A percentile compares a stretch with the other conserved stretches of the same genome.
Conservation (phyloP, 768 basidiomycete species). For the Lentinula sp. region DNA sequence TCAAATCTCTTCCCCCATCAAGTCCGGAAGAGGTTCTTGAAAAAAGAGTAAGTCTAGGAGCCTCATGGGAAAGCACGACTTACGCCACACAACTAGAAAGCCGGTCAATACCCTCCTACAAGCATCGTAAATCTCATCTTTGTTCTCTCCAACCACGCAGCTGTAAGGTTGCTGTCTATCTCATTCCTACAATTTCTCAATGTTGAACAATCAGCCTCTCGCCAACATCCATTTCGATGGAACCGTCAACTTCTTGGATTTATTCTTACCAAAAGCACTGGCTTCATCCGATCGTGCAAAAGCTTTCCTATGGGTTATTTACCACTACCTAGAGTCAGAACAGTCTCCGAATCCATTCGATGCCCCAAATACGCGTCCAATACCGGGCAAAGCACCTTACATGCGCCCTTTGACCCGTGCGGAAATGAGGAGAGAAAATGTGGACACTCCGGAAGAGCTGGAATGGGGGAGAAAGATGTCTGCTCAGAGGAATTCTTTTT, state of each 20-base stretch:
- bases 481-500: constrained; percentile 60
- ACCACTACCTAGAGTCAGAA: constrained; percentile 71
- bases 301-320: constrained; percentile 81
- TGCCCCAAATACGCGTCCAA: constrained; percentile 50
- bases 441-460: constrained; percentile 73
- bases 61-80: constrained; percentile 1
- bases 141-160: constrained; percentile 72
- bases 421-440: constrained; percentile 62
- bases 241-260: constrained; percentile 70
- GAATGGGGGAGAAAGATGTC: constrained; percentile 78
- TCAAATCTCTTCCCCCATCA: constrained; percentile 58
- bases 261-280: constrained; percentile 74
- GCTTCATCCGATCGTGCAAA: constrained; percentile 68
- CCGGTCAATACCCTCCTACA: constrained; percentile 67
- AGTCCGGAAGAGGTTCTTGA: constrained; percentile 70
- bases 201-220: constrained; percentile 36
- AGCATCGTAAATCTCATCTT: constrained; percentile 86
- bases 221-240: constrained; percentile 70
- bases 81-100: constrained; percentile 32
- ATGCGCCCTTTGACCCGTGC: constrained; percentile 48
- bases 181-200: background rate
- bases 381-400: constrained; percentile 61
- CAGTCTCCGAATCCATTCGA: constrained; percentile 68
- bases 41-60: constrained; percentile 45
- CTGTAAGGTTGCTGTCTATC: constrained; percentile 39